Evolutionary conservation across 129 eudicot species (phyloP).

Genomic region (Oenanthe sinensis): DNA sequence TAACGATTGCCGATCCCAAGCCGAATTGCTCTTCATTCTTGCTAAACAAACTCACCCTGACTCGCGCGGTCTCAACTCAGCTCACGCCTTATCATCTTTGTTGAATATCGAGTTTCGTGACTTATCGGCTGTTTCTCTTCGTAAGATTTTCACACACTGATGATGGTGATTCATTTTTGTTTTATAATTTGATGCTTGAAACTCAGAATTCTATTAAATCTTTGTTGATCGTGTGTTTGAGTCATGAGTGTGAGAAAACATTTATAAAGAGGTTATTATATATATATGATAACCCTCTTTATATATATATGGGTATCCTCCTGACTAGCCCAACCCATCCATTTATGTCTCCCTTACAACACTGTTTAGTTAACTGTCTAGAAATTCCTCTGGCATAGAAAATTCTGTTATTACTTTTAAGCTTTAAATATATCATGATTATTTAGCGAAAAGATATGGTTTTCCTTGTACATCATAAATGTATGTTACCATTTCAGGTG

Average conservation of each 20-base stretch:
- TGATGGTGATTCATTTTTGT: slow-evolving; percentile 42
- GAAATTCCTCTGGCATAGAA: neutral
- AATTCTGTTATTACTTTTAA: neutral
- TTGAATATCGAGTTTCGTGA: slow-evolving; percentile 56
- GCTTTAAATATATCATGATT: neutral
- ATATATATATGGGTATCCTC: neutral
- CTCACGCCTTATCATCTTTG: slow-evolving; percentile 51
- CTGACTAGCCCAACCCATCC: neutral
- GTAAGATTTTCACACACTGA: slow-evolving; percentile 54
- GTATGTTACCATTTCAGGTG: slow-evolving; percentile 34
- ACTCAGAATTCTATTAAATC: slow-evolving; percentile 52
- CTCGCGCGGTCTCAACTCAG: slow-evolving; percentile 56
- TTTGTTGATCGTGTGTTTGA: slow-evolving; percentile 33
- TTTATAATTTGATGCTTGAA: slow-evolving; percentile 36
- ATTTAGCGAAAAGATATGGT: slow-evolving; percentile 2
- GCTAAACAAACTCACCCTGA: slow-evolving; percentile 72
- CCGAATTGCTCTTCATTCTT: slow-evolving; percentile 67
- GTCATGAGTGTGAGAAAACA: slow-evolving; percentile 40
- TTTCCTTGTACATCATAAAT: neutral
- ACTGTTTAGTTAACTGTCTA: too few relatives aligned
- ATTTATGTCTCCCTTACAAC: neutral
- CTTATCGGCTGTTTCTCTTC: slow-evolving; percentile 67
- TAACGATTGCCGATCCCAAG: slow-evolving; percentile 84
- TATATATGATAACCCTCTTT: too few relatives aligned
- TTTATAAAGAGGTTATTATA: slow-evolving; percentile 30